phyloP scores from a whole-genome alignment of 78 protist genomes.

The Cavenderia fasciculata region DNA sequence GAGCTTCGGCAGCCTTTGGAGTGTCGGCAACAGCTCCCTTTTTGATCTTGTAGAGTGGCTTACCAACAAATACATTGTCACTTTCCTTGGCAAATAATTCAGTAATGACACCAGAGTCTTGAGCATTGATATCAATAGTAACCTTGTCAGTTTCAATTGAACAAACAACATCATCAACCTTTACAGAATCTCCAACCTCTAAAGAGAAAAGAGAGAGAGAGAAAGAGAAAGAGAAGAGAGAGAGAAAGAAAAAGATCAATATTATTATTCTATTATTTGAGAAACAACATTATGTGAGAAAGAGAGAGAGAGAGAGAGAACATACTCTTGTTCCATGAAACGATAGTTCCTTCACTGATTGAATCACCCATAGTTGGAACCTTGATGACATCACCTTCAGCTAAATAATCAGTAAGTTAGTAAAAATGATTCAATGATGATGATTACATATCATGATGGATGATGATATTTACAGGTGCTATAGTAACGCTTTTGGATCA shows the following conservation, averaged over 20 bases:
- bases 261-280: too few species aligned
- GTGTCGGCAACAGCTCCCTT: constrained; percentile 81
- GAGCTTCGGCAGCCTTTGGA: constrained; percentile 43
- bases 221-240: too few species aligned
- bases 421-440: too few species aligned
- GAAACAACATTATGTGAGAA: too few species aligned
- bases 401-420: not conserved
- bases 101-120: constrained; percentile 83
- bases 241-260: too few species aligned
- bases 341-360: constrained; percentile 77
- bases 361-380: constrained; percentile 85
- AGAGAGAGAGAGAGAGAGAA: too few species aligned
- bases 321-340: constrained; percentile 76
- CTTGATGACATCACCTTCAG: constrained; percentile 61
- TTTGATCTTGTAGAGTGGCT: constrained; percentile 55
- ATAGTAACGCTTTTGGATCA: constrained; percentile 34
- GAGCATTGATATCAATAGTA: constrained; percentile 88
- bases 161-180: constrained; percentile 89
- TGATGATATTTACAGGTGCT: not conserved
- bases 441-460: not conserved
- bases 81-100: constrained; percentile 80
- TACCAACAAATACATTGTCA: constrained; percentile 89
- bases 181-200: constrained; percentile 88
- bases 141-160: constrained; percentile 95
- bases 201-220: too few species aligned